phyloP scores from a whole-genome alignment of 2,329 filamentous ascomycete species.

The Nothophoma quercina region DNA sequence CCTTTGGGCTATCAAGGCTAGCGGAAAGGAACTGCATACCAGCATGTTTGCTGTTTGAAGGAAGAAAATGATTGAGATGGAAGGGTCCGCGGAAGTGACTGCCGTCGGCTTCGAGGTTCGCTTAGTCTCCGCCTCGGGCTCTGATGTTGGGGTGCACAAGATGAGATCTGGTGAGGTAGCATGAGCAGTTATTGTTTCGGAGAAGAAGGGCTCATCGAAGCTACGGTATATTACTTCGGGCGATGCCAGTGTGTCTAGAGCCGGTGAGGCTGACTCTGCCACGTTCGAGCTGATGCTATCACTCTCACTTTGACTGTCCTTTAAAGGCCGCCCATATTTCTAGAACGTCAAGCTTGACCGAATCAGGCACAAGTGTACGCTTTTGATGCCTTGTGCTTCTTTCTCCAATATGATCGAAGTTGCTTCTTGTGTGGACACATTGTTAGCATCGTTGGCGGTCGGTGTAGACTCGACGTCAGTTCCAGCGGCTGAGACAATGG shows the following conservation, averaged over 20 bases:
- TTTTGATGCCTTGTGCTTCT: too few relatives aligned
- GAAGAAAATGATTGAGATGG: too few relatives aligned
- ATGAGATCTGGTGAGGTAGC: background rate
- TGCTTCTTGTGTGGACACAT: too few relatives aligned
- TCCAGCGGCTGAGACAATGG: background rate
- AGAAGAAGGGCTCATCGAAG: background rate
- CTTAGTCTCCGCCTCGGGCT: too few relatives aligned
- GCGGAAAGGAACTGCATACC: background rate
- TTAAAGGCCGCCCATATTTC: background rate
- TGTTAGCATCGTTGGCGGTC: too few relatives aligned
- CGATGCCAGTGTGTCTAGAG: background rate
- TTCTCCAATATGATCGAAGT: too few relatives aligned
- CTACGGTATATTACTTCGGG: background rate
- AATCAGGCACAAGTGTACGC: too few relatives aligned
- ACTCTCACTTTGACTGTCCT: background rate
- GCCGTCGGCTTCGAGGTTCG: too few relatives aligned
- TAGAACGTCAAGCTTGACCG: background rate
- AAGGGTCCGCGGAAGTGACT: background rate
- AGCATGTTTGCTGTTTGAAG: background rate
- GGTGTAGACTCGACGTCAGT: background rate
- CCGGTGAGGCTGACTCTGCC: background rate
- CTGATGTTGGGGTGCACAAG: background rate
- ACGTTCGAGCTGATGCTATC: background rate
- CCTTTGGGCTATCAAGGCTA: background rate
- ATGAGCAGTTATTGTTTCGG: background rate